Evolutionary conservation across 306 rosid genomes (phyloP).

Genomic region (Macrotyloma uniflorum): DNA sequence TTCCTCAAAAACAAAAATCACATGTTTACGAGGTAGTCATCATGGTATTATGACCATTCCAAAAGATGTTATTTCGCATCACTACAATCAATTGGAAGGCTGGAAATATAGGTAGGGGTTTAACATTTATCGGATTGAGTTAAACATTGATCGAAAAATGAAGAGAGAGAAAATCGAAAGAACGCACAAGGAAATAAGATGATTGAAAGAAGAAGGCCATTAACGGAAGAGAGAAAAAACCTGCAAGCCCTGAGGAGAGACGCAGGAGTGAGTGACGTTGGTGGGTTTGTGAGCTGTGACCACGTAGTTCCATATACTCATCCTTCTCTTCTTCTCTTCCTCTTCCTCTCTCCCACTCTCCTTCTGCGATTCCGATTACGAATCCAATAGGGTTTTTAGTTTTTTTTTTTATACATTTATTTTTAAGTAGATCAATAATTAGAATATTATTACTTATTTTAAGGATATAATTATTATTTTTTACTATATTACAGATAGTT

Average conservation of each 20-base stretch:
- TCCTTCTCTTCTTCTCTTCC: constrained; percentile 37
- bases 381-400: too few species aligned
- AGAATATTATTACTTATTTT: too few species aligned
- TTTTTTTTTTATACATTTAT: too few species aligned
- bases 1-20: background rate
- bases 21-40: background rate
- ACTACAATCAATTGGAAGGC: too few species aligned
- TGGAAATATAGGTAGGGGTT: too few species aligned
- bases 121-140: background rate
- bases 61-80: background rate
- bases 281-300: constrained; percentile 99
- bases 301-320: constrained; percentile 98
- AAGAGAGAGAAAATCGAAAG: background rate
- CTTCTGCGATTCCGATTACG: background rate
- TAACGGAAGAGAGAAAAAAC: constrained; percentile 32
- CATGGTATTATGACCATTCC: background rate
- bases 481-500: too few species aligned
- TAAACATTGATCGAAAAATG: background rate
- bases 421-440: too few species aligned
- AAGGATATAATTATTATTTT: too few species aligned
- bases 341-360: background rate
- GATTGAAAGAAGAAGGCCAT: background rate
- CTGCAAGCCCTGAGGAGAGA: constrained; percentile 92
- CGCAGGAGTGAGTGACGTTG: constrained; percentile 93
- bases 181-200: background rate